Evolutionary conservation across 495 filamentous ascomycete genomes (phyloP), one percentile per base, ranked within the genome.

Genomic region (Neurospora cerealis): DNA sequence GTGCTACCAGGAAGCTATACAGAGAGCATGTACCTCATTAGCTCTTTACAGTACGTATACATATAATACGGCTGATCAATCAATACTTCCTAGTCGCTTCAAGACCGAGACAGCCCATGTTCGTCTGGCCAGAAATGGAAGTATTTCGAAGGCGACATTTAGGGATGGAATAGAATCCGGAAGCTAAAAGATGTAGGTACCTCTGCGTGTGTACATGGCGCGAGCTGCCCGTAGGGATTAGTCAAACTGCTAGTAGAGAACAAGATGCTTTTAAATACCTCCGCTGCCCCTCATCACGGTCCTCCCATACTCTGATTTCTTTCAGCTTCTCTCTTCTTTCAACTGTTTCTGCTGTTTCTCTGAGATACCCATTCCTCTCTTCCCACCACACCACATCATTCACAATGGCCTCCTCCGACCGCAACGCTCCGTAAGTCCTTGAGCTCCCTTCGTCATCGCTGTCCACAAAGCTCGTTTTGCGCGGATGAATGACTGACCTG

Each of bases 331-430:
- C 41, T 70, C 75, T 48, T 71, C 66, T 66, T 69, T 24, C 54
- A 42, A 60, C 69, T n/a, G 42, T 66, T 28, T 32, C 42, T 70
- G 40, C 37, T 48, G 17, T 19, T 19, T 69, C 36, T 46, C 40
- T 34, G 37, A 40, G 73, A 70, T 78, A 74, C 72, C 73, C 71
- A 54, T 37, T 69, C 54, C 74, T 46, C 60, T 36, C 13, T 62
- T 34, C 28, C 42, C 44, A 44, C 36, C 69, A 71, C 70, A 48
- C 48, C 34, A 71, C 71, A 62, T 73, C 73, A 38, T 70, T 80
- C 79, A 87, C 81, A 84, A 89, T 89, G 87, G 85, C 87, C 54
- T 62, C 54, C 77, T 75, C 82, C 73, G 83, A 84, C 75, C 82
- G 82, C 73, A 75, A 82, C 79, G 74, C 83, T 82, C 86, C 86